Base-by-base conservation (phyloP, 306 rosid genomes). In the Dryas alaskensis region DNA sequence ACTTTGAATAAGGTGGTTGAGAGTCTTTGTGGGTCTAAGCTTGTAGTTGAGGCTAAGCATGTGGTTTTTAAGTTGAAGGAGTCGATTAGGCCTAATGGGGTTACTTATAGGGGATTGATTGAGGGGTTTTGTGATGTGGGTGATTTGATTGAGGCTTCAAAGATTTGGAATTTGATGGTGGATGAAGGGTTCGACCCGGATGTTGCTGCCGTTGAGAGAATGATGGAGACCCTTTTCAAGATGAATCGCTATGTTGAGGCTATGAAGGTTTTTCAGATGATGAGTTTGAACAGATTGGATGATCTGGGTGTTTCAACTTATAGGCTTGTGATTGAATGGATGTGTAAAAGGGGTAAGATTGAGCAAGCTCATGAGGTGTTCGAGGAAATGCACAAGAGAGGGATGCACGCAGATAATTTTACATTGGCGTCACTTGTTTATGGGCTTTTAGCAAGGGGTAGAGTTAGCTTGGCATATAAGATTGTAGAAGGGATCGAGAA, bases 131-230 rank as follows among this genome's bases (percentile, higher is more conserved):
- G 97, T 54, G 88, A 87, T 16, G 83, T 72, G 55, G 93, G 97
- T 42, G 88, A 90, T 73, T 68, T 93, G 72, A 65, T 90, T 65
- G 97, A 90, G 75, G 97, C 92, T 78, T 86, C 93, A 0, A 93
- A 85, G 70, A 11, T 89, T 47, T 90, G 98, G 96, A 93, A 93
- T 67, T 79, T 85, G 76, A 93, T 93, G 93, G 89, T 75, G 82
- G 97, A 87, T 74, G 90, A 86, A 60, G 98, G 93, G 57, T 81
- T 93, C 49, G 81, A 81, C 25, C 85, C 87, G 0, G 87, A 81
- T 14, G 60, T 91, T 4, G 86, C 69, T 13, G 84, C 84, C 19
- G 87, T 81, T 11, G 96, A 90, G 80, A 84, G 81, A 59, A 86
- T 93, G 86, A 83, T 93, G 91, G 93, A 84, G 76, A 80, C 79